These are phyloP conservation scores for Boletus fagicola DNA, from an alignment of 768 basidiomycete species.

Conservation along the genomic window DNA sequence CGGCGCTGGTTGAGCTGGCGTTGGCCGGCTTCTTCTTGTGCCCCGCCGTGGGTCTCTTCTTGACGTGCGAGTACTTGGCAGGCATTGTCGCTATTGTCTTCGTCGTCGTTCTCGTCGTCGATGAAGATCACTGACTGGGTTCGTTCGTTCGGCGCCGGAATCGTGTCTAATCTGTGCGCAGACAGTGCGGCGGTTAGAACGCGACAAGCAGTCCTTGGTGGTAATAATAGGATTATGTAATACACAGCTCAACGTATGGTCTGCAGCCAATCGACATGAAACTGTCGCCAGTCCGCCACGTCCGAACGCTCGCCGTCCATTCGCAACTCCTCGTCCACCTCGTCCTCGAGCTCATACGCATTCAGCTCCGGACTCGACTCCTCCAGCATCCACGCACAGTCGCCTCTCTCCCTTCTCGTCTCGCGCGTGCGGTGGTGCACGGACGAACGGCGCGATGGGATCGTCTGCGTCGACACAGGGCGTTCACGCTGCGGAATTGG, in stretches of 20 bases:
- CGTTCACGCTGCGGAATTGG: conserved; percentile 27
- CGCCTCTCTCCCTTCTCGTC: conserved; percentile 30
- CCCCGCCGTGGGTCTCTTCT: conserved; percentile 55
- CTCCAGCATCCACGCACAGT: conserved; percentile 41
- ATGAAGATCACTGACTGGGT: conserved; percentile 3
- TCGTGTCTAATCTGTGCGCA: conserved; percentile 16
- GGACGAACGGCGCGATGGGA: conserved; percentile 35
- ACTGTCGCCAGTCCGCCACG: conserved; percentile 51
- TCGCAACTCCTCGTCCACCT: too few relatives aligned
- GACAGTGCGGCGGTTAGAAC: conserved; percentile 12
- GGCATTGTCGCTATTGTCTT: conserved; percentile 45
- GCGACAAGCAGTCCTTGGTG: neutral
- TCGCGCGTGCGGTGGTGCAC: conserved; percentile 16
- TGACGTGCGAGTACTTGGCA: conserved; percentile 73
- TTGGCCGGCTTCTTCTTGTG: conserved; percentile 43
- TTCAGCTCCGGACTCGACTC: conserved; percentile 34
- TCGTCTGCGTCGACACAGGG: conserved; percentile 33
- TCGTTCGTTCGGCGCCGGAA: neutral
- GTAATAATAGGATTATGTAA: conserved; percentile 19
- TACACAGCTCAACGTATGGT: conserved; percentile 9
- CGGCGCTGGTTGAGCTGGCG: conserved; percentile 29
- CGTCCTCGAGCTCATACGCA: conserved; percentile 23
- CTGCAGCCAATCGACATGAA: conserved; percentile 45
- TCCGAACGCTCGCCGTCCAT: conserved; percentile 4
- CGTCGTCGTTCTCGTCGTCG: conserved; percentile 21